Percentiles rank a stretch among this genome's conserved stretches.
Evolutionary conservation across 1,139 yeast species (phyloP).

Genomic region (Candida sp.): DNA sequence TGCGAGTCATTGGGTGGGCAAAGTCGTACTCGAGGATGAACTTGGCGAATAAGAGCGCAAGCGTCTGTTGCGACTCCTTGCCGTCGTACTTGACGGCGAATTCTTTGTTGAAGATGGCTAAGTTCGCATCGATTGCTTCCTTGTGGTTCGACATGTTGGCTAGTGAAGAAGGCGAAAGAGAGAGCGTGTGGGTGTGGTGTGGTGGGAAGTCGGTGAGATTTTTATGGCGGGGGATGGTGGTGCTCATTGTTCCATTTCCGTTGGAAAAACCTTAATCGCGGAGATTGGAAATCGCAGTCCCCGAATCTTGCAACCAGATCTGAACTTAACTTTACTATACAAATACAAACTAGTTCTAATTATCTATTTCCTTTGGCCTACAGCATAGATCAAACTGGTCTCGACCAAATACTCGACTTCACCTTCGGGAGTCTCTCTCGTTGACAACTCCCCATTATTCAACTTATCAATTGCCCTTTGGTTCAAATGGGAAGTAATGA

Average conservation of each 20-base stretch:
- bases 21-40: conserved; percentile 25
- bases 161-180: background rate
- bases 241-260: too few relatives aligned
- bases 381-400: conserved; percentile 28
- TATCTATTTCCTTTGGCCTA: conserved; percentile 21
- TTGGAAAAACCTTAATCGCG: too few relatives aligned
- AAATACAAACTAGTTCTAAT: too few relatives aligned
- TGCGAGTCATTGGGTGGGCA: conserved; percentile 13
- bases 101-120: conserved; percentile 21
- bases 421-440: conserved; percentile 15
- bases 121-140: conserved; percentile 29
- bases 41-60: conserved; percentile 24
- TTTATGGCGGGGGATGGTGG: background rate
- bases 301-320: too few relatives aligned
- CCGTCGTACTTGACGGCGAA: conserved; percentile 28
- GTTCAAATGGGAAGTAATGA: conserved; percentile 29
- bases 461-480: conserved; percentile 18
- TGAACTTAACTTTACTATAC: too few relatives aligned
- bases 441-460: conserved; percentile 19
- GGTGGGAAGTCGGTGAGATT: background rate
- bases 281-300: too few relatives aligned
- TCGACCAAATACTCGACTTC: conserved; percentile 20
- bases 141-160: conserved; percentile 16
- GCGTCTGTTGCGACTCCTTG: conserved; percentile 19
- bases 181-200: background rate